Percentiles rank a stretch among this genome's conserved stretches.
These are phyloP conservation scores for Pluteus cervinus DNA, from an alignment of 768 basidiomycete species.

Conservation along the genomic window DNA sequence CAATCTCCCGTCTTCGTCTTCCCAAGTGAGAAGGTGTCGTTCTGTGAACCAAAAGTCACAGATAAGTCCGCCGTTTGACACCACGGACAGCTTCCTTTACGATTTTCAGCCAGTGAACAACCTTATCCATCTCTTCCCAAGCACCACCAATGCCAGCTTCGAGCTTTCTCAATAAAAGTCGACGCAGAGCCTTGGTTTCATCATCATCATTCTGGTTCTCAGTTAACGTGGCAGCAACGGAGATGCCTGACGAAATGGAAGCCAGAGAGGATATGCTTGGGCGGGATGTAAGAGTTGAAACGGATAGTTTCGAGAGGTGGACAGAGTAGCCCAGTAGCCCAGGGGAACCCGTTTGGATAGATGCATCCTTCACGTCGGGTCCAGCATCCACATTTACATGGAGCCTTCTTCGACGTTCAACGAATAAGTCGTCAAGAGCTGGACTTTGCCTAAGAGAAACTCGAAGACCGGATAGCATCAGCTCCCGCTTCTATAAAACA, in stretches of 20 bases:
- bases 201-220: slow-evolving; percentile 61
- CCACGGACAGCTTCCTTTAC: slow-evolving; percentile 59
- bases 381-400: no score
- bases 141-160: slow-evolving; percentile 47
- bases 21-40: no score
- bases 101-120: slow-evolving; percentile 53
- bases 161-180: slow-evolving; percentile 62
- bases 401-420: no score
- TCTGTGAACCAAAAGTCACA: no score
- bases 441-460: no score
- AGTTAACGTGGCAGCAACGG: slow-evolving; percentile 42
- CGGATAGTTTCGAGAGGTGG: slow-evolving; percentile 28
- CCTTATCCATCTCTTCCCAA: slow-evolving; percentile 59
- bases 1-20: no score
- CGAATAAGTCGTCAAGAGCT: no score
- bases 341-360: no score
- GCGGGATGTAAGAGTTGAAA: no score
- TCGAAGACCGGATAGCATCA: slow-evolving; percentile 37
- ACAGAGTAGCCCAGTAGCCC: slow-evolving; percentile 21
- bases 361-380: no score
- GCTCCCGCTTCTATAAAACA: slow-evolving; percentile 41
- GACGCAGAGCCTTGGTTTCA: slow-evolving; percentile 54
- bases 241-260: slow-evolving; percentile 36
- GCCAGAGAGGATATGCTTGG: slow-evolving; percentile 37
- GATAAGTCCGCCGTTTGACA: slow-evolving; percentile 43